Conservation (phyloP, 306 rosid species). For the Canavalia ensiformis region DNA sequence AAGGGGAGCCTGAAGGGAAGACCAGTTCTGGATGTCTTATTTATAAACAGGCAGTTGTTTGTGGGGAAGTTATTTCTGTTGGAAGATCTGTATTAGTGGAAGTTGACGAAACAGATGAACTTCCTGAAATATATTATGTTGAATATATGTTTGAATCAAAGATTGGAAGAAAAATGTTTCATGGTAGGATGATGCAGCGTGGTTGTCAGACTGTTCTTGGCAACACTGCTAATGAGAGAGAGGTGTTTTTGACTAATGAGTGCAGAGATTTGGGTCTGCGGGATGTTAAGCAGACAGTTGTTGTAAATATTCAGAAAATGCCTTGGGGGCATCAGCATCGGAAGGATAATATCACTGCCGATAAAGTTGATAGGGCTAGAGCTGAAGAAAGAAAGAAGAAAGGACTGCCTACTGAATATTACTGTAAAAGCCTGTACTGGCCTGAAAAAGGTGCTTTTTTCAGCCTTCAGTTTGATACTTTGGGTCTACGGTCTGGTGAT, state of each 20-base stretch:
- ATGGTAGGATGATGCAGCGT: slow-evolving; percentile 78
- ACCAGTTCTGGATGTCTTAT: slow-evolving; percentile 66
- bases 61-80: slow-evolving; percentile 70
- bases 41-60: slow-evolving; percentile 63
- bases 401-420: slow-evolving; percentile 77
- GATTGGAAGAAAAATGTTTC: slow-evolving; percentile 77
- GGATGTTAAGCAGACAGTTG: slow-evolving; percentile 60
- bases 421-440: slow-evolving; percentile 86
- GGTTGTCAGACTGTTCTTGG: slow-evolving; percentile 93
- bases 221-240: slow-evolving; percentile 86
- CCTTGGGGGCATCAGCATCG: slow-evolving; percentile 88
- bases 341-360: slow-evolving; percentile 68
- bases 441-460: slow-evolving; percentile 91
- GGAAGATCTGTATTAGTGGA: slow-evolving; percentile 82
- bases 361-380: slow-evolving; percentile 68
- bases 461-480: slow-evolving; percentile 64
- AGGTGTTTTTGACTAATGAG: slow-evolving; percentile 84
- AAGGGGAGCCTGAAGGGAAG: slow-evolving; percentile 64
- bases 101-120: slow-evolving; percentile 60
- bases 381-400: slow-evolving; percentile 90
- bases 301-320: slow-evolving; percentile 56
- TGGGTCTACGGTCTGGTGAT: slow-evolving; percentile 81
- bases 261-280: slow-evolving; percentile 69
- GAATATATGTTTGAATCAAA: slow-evolving; percentile 87
- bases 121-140: slow-evolving; percentile 70